phyloP scores from a whole-genome alignment of 306 rosid genomes.

The Amphicarpaea edgeworthii region DNA sequence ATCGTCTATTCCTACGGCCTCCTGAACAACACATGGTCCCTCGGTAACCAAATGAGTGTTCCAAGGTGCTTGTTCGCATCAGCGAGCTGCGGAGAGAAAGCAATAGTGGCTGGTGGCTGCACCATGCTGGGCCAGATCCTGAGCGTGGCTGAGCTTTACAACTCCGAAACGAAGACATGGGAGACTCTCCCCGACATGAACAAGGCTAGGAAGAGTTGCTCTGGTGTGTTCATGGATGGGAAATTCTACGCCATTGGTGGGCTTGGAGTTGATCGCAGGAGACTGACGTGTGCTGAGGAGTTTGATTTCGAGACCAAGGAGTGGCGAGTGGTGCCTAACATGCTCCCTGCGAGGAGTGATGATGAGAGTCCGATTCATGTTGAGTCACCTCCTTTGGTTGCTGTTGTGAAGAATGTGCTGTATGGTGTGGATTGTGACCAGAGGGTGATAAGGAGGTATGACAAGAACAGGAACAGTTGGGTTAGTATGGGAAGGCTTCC shows the following conservation, averaged over 20 bases:
- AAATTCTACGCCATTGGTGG: conserved; percentile 84
- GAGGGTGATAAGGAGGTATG: conserved; percentile 60
- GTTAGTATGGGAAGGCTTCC: conserved; percentile 69
- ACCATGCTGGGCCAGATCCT: conserved; percentile 59
- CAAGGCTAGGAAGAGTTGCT: conserved; percentile 70
- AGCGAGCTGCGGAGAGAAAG: conserved; percentile 71
- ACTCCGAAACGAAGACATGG: conserved; percentile 73
- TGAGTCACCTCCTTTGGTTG: conserved; percentile 89
- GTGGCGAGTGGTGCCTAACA: conserved; percentile 75
- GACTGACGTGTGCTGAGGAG: conserved; percentile 72
- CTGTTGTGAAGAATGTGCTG: conserved; percentile 73
- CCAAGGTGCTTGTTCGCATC: conserved; percentile 84
- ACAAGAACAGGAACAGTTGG: conserved; percentile 54
- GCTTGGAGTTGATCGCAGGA: conserved; percentile 47
- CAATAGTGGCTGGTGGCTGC: conserved; percentile 82
- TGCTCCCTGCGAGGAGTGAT: no score
- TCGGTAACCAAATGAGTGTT: conserved; percentile 59
- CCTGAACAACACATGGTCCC: conserved; percentile 71
- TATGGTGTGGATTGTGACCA: conserved; percentile 73
- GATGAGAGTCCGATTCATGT: no score
- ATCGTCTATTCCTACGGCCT: conserved; percentile 68
- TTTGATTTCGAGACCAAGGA: conserved; percentile 57
- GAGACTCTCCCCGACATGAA: conserved; percentile 70
- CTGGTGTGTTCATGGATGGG: conserved; percentile 68
- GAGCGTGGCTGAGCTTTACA: conserved; percentile 75